Evolutionary conservation across 768 basidiomycete species (phyloP).

Genomic region (Agrocybe praecox): DNA sequence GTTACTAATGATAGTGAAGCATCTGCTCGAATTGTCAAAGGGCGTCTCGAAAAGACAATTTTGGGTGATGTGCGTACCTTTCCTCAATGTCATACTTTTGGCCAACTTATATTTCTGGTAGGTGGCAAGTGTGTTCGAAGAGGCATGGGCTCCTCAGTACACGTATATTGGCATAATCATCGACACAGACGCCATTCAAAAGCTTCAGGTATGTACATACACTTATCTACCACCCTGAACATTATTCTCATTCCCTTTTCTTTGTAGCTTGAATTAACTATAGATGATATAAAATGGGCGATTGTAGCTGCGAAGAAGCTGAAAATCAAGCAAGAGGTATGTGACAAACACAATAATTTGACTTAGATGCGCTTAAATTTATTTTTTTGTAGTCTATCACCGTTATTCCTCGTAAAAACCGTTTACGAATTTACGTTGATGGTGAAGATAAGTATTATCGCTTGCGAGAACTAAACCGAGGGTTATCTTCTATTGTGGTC

Average conservation of each 20-base stretch:
- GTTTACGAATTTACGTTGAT: conserved; percentile 80
- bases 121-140: conserved; percentile 92
- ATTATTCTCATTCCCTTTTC: background rate
- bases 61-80: conserved; percentile 77
- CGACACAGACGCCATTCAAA: conserved; percentile 84
- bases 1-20: conserved; percentile 84
- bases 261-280: conserved; percentile 81
- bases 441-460: conserved; percentile 79
- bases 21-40: conserved; percentile 98
- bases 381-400: conserved; percentile 61
- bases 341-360: background rate
- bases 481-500: conserved; percentile 84
- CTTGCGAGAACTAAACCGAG: conserved; percentile 84
- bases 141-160: conserved; percentile 93
- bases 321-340: conserved; percentile 87
- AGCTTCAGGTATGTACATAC: conserved; percentile 67
- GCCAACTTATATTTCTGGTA: conserved; percentile 28
- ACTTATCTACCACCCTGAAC: background rate
- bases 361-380: background rate
- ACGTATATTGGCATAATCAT: conserved; percentile 94
- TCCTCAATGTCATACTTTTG: background rate
- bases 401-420: conserved; percentile 71
- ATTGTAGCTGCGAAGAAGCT: conserved; percentile 86
- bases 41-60: conserved; percentile 91
- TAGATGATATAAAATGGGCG: conserved; percentile 93